Base-by-base conservation (phyloP, 1,139 yeast species). In the Suhomyces bokatorum region DNA sequence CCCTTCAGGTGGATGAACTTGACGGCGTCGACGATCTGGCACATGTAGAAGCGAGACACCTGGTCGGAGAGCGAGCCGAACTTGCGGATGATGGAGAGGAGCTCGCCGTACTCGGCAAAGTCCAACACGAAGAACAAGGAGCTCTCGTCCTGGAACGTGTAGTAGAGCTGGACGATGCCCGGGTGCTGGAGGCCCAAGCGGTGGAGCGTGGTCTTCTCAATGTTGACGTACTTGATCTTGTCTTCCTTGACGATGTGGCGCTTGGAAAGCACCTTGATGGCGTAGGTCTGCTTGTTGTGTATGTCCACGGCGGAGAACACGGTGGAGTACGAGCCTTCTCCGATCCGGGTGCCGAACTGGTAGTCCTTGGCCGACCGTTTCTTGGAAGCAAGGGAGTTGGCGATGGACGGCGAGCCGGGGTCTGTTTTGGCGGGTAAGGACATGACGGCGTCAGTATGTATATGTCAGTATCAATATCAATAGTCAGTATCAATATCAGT, bases 21-120 rank as follows among this genome's bases (percentile, higher is more conserved):
- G 12, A 93, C 83, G 0, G 97, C 95, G 63, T 91, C 98, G 35
- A 95, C 70, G 17, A 93, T 74, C 67, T 95, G 99, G 29, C 87
- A 83, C 52, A 67, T 54, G 53, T 72, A 72, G 55, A 80, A 80
- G 52, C 69, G 69, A 24, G 80, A 70, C 35, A 78, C 77, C 3
- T 69, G 72, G 55, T 81, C 85, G 55, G 75, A 77, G 50, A 82
- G 62, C 1, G 83, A 67, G 26, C 86, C 86, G 51, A 67, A 72
- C 54, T 76, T 78, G 53, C 81, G 79, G 54, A 82, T 77, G 40
- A 87, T 69, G 2, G 85, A 73, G 34, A 86, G 67, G 29, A 87
- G 66, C 61, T 87, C 95, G 9, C 95, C 95, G 59, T 85, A 83
- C 46, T 87, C 83, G 1, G 95, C 95, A 64, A 82, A 86, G 58